phyloP scores from a whole-genome alignment of 176 grass and related monocot species.

The Phoenix roebelenii region DNA sequence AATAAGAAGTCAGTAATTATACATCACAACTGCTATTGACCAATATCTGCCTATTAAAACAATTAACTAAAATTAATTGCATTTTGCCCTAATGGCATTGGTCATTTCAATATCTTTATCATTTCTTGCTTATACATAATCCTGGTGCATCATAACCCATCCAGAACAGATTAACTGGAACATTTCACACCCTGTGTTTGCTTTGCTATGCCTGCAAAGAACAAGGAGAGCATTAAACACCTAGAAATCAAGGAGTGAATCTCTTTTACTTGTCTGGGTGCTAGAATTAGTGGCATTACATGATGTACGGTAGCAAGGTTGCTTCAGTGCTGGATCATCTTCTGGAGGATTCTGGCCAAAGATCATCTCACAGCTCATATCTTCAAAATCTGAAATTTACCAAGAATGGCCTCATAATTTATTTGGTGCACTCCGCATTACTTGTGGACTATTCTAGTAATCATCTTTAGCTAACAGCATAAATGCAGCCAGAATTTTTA shows the following conservation, averaged over 20 bases:
- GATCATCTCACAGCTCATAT: constrained; percentile 98
- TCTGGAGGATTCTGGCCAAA: constrained; percentile 80
- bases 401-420: not conserved
- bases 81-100: too few species aligned
- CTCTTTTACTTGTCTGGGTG: constrained; percentile 1
- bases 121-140: too few species aligned
- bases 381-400: constrained; percentile 81
- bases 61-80: too few species aligned
- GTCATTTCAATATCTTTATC: too few species aligned
- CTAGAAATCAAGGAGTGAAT: constrained; percentile 12
- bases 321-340: constrained; percentile 84
- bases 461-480: too few species aligned
- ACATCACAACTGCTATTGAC: too few species aligned
- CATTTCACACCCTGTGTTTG: constrained; percentile 58
- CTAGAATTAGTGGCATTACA: constrained; percentile 33
- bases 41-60: too few species aligned
- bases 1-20: too few species aligned
- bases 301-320: constrained; percentile 63
- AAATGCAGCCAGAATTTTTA: too few species aligned
- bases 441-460: too few species aligned
- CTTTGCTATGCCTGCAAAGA: constrained; percentile 66
- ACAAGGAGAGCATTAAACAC: not conserved
- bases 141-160: not conserved
- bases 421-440: not conserved
- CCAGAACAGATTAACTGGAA: constrained; percentile 26